Base-by-base conservation (phyloP, 352 stramenopile genomes). In the Aphanomyces euteiches region DNA sequence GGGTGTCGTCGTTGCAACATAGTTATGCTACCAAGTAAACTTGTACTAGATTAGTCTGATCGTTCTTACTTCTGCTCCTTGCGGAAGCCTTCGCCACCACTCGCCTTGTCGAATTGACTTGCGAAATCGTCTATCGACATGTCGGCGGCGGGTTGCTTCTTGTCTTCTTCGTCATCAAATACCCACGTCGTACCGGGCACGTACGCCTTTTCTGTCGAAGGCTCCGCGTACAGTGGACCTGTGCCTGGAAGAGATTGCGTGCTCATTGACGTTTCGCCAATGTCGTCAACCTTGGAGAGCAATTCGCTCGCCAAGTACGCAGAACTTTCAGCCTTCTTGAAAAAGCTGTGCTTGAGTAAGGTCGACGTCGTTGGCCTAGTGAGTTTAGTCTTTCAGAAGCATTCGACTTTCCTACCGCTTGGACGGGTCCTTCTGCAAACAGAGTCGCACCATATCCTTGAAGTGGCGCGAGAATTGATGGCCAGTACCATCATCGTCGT, bases 371-470 rank as follows among this genome's bases (percentile, higher is more conserved):
- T 87, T 38, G 87, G 89, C 57, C 84, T 92, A 73, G n/a, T 72
- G 21, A 28, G 6, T 28, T 48, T 40, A n/a, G 69, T 68, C 28
- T 56, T 45, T 7, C 10, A 28, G 6, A 48, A 56, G 57, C 17
- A 70, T 28, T 43, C 47, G 36, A 57, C 53, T 21, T 2, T 7
- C 71, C 57, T 73, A 90, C 83, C 89, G 80, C 79, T 95, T 96
- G 5, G 84, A 80, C 3, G 89, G 88, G 48, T 96, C 87, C 73
- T 96, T 96, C 58, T 93, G 84, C 74, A 96, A 75, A 61, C 88
- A 95, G n/a, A 91, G 70, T 74, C 92, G 92, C 53, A 96, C 85
- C 64, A 96, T 83, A 66, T 96, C 85, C 75, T 92, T 93, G 75
- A 90, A 96, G 74, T 95, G 83, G 28, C 86, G 84, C 56, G 77